These are phyloP conservation scores for Lasiodiplodia citricola DNA, from an alignment of 2,329 filamentous ascomycete genomes.

Conservation along the genomic window DNA sequence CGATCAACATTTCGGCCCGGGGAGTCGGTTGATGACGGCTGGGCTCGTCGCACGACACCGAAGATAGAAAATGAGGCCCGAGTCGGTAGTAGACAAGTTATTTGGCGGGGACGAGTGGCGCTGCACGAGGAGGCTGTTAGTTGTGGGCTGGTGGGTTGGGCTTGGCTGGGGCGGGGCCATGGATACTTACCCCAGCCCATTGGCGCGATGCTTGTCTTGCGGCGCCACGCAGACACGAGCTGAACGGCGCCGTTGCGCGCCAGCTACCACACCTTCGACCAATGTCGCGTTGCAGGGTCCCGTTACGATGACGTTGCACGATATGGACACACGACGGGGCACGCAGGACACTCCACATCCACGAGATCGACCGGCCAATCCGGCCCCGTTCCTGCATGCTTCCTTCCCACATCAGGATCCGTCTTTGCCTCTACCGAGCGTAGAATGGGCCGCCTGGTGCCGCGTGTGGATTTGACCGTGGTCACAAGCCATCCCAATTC, in stretches of 20 bases:
- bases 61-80: background rate
- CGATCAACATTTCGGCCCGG: constrained; percentile 13
- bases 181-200: background rate
- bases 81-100: background rate
- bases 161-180: background rate
- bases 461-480: background rate
- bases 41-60: constrained; percentile 12
- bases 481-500: constrained; percentile 16
- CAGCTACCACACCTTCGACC: background rate
- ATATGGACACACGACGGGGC: background rate
- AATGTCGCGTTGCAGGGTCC: constrained; percentile 18
- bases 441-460: background rate
- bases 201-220: background rate
- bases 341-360: background rate
- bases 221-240: constrained; percentile 8
- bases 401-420: background rate
- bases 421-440: background rate
- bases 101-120: background rate
- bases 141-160: background rate
- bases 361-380: constrained; percentile 19
- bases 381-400: background rate
- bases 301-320: background rate
- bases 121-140: no score
- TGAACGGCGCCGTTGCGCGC: background rate
- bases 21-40: background rate